Conservation (phyloP, 345 rosid genomes). For the Sapria himalayana region DNA sequence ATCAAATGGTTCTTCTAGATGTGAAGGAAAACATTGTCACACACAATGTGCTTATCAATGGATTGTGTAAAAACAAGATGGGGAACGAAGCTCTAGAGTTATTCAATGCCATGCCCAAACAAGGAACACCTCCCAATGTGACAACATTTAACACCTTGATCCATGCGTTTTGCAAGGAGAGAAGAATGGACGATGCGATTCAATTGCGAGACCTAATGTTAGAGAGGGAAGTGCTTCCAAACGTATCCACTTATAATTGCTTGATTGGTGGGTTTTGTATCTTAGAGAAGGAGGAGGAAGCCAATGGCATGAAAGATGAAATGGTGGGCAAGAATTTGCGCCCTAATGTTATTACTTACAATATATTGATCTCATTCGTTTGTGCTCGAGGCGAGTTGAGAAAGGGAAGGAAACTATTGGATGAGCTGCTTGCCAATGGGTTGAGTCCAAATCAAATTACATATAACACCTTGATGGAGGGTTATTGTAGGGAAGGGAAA, state of each 20-base stretch:
- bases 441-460: conserved; percentile 45
- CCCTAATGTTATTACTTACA: conserved; percentile 40
- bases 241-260: conserved; percentile 45
- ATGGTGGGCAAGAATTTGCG: conserved; percentile 23
- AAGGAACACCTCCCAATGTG: conserved; percentile 23
- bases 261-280: conserved; percentile 48
- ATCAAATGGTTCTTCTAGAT: conserved; percentile 36
- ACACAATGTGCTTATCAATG: conserved; percentile 45
- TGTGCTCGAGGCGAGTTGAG: conserved; percentile 38
- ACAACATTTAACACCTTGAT: conserved; percentile 46
- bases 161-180: conserved; percentile 45
- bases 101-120: conserved; percentile 19
- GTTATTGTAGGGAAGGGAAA: conserved; percentile 51
- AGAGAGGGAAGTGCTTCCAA: conserved; percentile 24
- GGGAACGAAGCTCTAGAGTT: conserved; percentile 30
- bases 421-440: conserved; percentile 26
- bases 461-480: conserved; percentile 55
- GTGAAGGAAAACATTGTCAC: conserved; percentile 35
- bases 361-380: conserved; percentile 37
- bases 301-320: conserved; percentile 19
- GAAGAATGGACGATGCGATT: conserved; percentile 36
- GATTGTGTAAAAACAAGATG: conserved; percentile 47
- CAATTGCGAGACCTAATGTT: conserved; percentile 23
- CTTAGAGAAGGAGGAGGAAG: conserved; percentile 20
- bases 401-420: conserved; percentile 38